These are phyloP conservation scores for Rhynchospora tenuis DNA, from an alignment of 176 grass and related monocot genomes.

Conservation along the genomic window DNA sequence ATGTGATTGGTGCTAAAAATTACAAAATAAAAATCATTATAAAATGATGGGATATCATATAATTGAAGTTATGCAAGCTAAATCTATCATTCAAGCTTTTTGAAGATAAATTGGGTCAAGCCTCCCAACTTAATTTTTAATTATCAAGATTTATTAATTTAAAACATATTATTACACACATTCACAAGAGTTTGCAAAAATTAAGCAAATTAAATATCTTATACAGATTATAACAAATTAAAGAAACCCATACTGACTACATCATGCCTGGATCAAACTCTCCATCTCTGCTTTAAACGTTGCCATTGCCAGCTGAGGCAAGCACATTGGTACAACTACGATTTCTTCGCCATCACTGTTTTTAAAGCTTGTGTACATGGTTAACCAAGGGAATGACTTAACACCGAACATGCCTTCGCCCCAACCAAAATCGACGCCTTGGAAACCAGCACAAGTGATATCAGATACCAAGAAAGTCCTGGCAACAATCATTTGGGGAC, in stretches of 20 bases:
- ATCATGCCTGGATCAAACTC: background rate
- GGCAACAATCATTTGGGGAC: constrained; percentile 29
- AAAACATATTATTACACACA: too few species aligned
- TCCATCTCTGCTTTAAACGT: constrained; percentile 57
- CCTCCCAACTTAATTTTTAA: too few species aligned
- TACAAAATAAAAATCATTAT: too few species aligned
- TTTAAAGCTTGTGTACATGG: constrained; percentile 46
- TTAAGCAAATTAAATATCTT: too few species aligned
- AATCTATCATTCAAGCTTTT: too few species aligned
- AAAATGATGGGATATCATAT: too few species aligned
- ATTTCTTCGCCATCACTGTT: constrained; percentile 49
- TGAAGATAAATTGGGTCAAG: too few species aligned
- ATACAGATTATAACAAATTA: background rate
- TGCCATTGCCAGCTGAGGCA: constrained; percentile 56
- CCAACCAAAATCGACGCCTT: constrained; percentile 71
- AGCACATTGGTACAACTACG: constrained; percentile 49
- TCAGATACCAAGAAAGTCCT: constrained; percentile 70
- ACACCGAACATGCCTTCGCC: constrained; percentile 38
- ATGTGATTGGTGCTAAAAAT: too few species aligned
- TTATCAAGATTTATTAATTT: too few species aligned
- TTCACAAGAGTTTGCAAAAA: too few species aligned
- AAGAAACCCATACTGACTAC: background rate
- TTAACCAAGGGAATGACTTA: constrained; percentile 33
- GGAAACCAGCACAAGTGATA: constrained; percentile 46
- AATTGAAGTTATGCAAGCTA: too few species aligned